Percentiles rank a stretch among this genome's conserved stretches.
Evolutionary conservation across 2,329 filamentous ascomycete genomes (phyloP).

Genomic region (Xylariaceae sp.): DNA sequence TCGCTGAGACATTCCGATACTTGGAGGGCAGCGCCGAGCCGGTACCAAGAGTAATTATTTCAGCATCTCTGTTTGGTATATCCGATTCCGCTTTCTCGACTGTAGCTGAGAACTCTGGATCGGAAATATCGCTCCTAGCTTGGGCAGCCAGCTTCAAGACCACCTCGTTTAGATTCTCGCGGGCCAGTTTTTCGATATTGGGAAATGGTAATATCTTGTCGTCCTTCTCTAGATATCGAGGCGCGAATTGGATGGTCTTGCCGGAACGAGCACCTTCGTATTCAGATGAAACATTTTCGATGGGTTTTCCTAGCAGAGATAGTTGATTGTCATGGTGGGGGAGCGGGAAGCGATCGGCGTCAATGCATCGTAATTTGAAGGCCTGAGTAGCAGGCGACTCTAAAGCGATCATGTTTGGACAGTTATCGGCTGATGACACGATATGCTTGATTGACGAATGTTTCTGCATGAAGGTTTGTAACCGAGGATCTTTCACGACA

Average conservation of each 20-base stretch:
- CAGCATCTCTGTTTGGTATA: conserved; percentile 69
- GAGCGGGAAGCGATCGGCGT: conserved; percentile 67
- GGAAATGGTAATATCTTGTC: conserved; percentile 47
- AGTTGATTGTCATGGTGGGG: conserved; percentile 60
- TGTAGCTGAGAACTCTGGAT: conserved; percentile 28
- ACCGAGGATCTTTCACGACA: conserved; percentile 56
- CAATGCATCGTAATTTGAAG: conserved; percentile 67
- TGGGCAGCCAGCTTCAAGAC: conserved; percentile 51
- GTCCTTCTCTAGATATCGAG: conserved; percentile 43
- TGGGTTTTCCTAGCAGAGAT: conserved; percentile 21
- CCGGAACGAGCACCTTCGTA: conserved; percentile 43
- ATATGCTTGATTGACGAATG: conserved; percentile 65
- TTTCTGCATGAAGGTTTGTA: conserved; percentile 67
- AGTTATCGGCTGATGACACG: conserved; percentile 69
- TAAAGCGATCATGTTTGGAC: conserved; percentile 70
- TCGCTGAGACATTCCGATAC: conserved; percentile 91
- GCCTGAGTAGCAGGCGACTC: conserved; percentile 63
- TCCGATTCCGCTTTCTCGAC: conserved; percentile 52
- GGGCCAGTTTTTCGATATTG: conserved; percentile 39
- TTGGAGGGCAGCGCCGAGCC: conserved; percentile 88
- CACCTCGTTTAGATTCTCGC: conserved; percentile 35
- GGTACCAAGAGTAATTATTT: conserved; percentile 84
- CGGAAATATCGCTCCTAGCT: conserved; percentile 35
- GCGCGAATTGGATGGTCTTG: conserved; percentile 44
- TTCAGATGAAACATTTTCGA: conserved; percentile 14